phyloP scores from a whole-genome alignment of 805 yeast species.

The Teunomyces stri region DNA sequence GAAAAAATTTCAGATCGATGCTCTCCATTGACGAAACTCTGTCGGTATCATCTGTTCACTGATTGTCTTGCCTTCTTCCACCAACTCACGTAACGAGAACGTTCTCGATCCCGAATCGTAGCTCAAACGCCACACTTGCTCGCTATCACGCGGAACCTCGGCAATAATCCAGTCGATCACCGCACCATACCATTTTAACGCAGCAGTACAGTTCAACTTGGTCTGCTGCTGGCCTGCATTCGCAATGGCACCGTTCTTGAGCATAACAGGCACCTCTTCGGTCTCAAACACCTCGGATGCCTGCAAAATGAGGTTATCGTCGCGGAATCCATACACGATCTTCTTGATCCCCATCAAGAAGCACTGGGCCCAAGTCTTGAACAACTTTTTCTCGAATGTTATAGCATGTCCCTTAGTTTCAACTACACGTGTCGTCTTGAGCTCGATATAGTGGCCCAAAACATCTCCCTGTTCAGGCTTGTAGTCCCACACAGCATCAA shows the following conservation, averaged over 20 bases:
- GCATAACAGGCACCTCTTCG: constrained; percentile 70
- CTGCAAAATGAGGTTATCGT: constrained; percentile 60
- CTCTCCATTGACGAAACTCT: constrained; percentile 38
- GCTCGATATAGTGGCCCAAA: constrained; percentile 75
- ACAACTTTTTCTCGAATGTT: constrained; percentile 72
- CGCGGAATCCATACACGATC: constrained; percentile 83
- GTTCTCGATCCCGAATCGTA: constrained; percentile 56
- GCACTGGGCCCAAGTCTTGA: constrained; percentile 90
- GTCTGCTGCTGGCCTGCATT: constrained; percentile 12
- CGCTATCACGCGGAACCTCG: constrained; percentile 47
- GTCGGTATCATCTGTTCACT: constrained; percentile 16
- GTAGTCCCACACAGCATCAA: constrained; percentile 86
- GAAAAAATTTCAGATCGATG: constrained; percentile 1
- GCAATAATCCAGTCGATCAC: constrained; percentile 73
- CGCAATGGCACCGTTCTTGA: constrained; percentile 49
- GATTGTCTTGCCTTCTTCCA: constrained; percentile 21
- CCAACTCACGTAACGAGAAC: constrained; percentile 49
- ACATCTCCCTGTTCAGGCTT: constrained; percentile 55
- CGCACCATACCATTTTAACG: constrained; percentile 85
- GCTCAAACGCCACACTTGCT: constrained; percentile 51
- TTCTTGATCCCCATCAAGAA: constrained; percentile 82
- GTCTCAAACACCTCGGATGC: constrained; percentile 74
- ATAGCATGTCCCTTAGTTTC: constrained; percentile 55
- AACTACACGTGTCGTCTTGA: constrained; percentile 68
- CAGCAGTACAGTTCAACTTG: constrained; percentile 69